phyloP scores from a whole-genome alignment of 2,329 filamentous ascomycete genomes.

The Shiraia sp. region DNA sequence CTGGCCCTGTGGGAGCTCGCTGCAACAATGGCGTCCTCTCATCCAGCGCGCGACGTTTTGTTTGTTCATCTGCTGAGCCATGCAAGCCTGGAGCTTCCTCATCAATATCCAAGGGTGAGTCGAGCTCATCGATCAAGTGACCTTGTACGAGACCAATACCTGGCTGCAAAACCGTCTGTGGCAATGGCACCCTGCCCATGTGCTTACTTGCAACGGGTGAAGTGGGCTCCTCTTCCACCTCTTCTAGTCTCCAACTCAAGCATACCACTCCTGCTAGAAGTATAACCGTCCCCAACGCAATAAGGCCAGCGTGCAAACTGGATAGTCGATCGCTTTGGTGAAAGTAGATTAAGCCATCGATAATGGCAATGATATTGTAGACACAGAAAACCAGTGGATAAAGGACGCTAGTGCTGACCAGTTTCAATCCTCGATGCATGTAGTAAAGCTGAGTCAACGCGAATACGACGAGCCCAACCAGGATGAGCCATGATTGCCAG shows the following conservation, averaged over 20 bases:
- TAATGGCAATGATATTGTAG: conserved; percentile 98
- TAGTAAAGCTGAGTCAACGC: conserved; percentile 94
- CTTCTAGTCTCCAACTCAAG: conserved; percentile 89
- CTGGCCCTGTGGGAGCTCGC: conserved; percentile 39
- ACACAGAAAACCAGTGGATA: conserved; percentile 98
- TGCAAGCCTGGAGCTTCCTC: conserved; percentile 32
- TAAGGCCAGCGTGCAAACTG: conserved; percentile 74
- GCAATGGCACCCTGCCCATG: conserved; percentile 45
- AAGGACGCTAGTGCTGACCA: conserved; percentile 92
- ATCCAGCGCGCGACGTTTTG: conserved; percentile 29
- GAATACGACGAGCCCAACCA: conserved; percentile 77
- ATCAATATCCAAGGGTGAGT: conserved; percentile 33
- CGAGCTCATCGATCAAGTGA: conserved; percentile 59
- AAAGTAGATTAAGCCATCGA: conserved; percentile 97
- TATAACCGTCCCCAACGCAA: conserved; percentile 83
- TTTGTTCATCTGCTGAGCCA: conserved; percentile 29
- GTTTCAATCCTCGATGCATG: conserved; percentile 87
- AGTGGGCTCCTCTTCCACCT: conserved; percentile 66
- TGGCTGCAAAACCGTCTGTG: conserved; percentile 74
- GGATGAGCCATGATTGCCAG: conserved; percentile 93
- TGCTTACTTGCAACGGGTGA: conserved; percentile 40
- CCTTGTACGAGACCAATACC: conserved; percentile 81
- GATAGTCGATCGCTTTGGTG: conserved; percentile 81
- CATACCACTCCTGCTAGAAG: conserved; percentile 86
- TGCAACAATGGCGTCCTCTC: conserved; percentile 44